Percentiles rank a stretch among this genome's conserved stretches.
Conservation (phyloP, 1,284 basidiomycete species). For the Irpex sp. region DNA sequence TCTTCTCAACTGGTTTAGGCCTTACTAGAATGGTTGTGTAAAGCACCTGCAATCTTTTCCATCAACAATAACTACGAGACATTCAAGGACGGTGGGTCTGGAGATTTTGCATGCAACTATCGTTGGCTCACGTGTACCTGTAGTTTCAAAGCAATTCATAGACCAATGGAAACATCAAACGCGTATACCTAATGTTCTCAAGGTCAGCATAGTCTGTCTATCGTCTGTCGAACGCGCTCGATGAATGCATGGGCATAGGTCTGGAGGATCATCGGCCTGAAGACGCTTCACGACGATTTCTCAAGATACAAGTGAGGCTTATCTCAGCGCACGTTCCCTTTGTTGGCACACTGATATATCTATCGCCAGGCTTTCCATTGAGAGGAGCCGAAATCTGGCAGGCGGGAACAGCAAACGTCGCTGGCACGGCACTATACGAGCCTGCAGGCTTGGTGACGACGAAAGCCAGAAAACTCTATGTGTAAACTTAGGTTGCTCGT, state of each 20-base stretch:
- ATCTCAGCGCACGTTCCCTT: background rate
- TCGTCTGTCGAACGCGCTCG: background rate
- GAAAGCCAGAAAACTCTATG: slow-evolving; percentile 1
- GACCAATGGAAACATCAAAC: slow-evolving; percentile 19
- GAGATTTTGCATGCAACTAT: background rate
- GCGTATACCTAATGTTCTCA: slow-evolving; percentile 13
- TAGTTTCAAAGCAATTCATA: slow-evolving; percentile 17
- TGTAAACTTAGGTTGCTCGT: background rate
- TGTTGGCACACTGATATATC: too few relatives aligned
- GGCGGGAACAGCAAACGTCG: slow-evolving; percentile 11
- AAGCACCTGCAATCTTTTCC: slow-evolving; percentile 17
- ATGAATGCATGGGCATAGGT: slow-evolving; percentile 13
- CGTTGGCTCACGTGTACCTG: too few relatives aligned
- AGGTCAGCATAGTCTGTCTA: slow-evolving; percentile 5
- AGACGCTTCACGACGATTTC: slow-evolving; percentile 16
- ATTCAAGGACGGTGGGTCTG: slow-evolving; percentile 9
- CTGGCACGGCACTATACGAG: slow-evolving; percentile 14
- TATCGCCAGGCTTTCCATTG: slow-evolving; percentile 4
- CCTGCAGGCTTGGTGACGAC: slow-evolving; percentile 11
- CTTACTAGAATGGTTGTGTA: background rate
- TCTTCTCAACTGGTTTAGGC: background rate
- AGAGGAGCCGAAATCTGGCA: slow-evolving; percentile 3
- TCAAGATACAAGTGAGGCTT: slow-evolving; percentile 18
- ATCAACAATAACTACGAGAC: slow-evolving; percentile 4
- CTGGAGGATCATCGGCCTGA: slow-evolving; percentile 19